Evolutionary conservation across 2,329 filamentous ascomycete species (phyloP).

Genomic region (Torrubiella hemipterigena): DNA sequence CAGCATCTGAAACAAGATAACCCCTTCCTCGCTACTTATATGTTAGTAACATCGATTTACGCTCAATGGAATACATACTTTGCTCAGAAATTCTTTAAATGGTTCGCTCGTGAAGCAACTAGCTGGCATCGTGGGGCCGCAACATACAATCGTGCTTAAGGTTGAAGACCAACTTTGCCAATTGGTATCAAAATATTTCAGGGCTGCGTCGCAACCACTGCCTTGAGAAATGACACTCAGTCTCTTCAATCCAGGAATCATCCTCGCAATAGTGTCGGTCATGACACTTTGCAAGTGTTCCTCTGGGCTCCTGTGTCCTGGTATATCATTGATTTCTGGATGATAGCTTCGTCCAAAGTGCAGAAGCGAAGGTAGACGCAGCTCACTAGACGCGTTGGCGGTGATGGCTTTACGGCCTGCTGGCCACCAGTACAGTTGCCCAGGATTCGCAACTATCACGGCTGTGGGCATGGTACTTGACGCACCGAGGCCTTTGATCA

Average conservation of each 20-base stretch:
- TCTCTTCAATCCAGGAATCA: too few relatives aligned
- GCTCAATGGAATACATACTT: too few relatives aligned
- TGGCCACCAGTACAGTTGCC: constrained; percentile 67
- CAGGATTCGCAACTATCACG: constrained; percentile 66
- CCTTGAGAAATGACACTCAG: too few relatives aligned
- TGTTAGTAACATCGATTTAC: too few relatives aligned
- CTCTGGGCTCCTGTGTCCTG: constrained; percentile 40
- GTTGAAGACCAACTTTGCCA: too few relatives aligned
- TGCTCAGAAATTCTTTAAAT: constrained; percentile 52
- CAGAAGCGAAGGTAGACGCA: constrained; percentile 52
- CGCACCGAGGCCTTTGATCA: constrained; percentile 33
- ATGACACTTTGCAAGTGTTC: constrained; percentile 56
- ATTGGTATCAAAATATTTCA: too few relatives aligned
- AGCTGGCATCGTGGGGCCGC: too few relatives aligned
- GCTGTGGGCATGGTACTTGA: constrained; percentile 33
- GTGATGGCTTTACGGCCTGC: constrained; percentile 49
- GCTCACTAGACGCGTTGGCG: constrained; percentile 37
- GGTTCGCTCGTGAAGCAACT: too few relatives aligned
- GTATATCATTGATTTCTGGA: constrained; percentile 45
- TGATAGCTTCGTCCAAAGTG: constrained; percentile 42
- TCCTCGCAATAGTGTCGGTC: too few relatives aligned
- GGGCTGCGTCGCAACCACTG: too few relatives aligned
- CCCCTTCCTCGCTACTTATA: constrained; percentile 42
- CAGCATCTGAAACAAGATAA: constrained; percentile 43
- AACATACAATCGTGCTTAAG: too few relatives aligned